These are phyloP conservation scores for Chaetomium sp. DNA, from an alignment of 2,329 filamentous ascomycete species.

Conservation along the genomic window DNA sequence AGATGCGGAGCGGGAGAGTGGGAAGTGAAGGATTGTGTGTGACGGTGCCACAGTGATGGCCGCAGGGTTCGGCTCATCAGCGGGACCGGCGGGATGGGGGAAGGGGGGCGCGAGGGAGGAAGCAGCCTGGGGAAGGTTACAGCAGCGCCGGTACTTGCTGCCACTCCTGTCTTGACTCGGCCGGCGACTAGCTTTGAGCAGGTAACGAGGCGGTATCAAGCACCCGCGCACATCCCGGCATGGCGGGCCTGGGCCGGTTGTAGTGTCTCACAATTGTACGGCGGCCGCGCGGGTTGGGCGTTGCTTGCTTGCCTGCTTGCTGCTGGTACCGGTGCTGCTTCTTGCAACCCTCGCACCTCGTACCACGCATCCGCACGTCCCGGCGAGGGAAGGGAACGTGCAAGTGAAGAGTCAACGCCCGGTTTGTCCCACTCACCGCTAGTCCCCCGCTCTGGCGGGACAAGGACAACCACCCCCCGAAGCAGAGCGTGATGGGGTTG, in stretches of 20 bases:
- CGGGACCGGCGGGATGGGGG: background rate
- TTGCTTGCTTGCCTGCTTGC: background rate
- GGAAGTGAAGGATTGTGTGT: background rate
- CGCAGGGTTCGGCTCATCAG: conserved; percentile 1
- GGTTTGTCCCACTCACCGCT: conserved; percentile 25
- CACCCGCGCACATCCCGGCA: background rate
- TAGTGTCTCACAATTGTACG: conserved; percentile 16
- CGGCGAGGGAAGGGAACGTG: background rate
- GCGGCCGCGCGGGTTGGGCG: background rate
- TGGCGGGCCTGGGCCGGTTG: background rate
- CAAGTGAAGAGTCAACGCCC: conserved; percentile 1
- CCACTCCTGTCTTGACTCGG: background rate
- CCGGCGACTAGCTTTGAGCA: background rate
- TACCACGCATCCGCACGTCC: conserved; percentile 2
- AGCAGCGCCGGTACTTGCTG: background rate
- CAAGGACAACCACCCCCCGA: background rate
- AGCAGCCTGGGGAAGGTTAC: background rate
- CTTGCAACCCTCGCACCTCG: background rate
- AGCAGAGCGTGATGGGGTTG: conserved; percentile 16
- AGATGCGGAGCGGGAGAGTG: background rate
- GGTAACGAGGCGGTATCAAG: background rate
- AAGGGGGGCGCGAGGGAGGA: background rate
- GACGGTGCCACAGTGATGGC: conserved; percentile 7
- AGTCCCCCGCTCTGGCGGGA: conserved; percentile 7
- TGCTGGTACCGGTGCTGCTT: background rate